Base-by-base conservation (phyloP, 345 rosid genomes). In the Melaleuca quinquenervia region DNA sequence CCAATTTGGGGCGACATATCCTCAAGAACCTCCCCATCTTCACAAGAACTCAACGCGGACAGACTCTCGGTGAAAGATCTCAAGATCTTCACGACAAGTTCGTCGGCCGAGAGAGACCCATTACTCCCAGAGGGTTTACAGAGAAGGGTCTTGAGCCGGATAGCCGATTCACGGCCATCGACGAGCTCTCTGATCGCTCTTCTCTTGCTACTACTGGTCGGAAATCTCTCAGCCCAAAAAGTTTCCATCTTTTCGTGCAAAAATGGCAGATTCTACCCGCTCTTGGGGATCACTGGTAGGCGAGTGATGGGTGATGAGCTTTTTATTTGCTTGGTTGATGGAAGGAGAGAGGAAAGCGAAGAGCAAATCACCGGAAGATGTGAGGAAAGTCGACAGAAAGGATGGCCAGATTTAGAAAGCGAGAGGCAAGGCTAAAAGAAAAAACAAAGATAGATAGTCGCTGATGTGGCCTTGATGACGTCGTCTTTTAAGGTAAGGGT, bases 41-140 rank as follows among this genome's bases (percentile, higher is more conserved):
- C 50, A 10, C 52, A 12, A 22, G 87, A 75, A 76, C 82, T 78
- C 45, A 95, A 87, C 13, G 84, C 54, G 44, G 95, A 90, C 50
- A 96, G 87, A 62, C 90, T n/a, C 16, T 90, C 56, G 84, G 88
- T 74, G 88, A 95, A 95, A 88, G 94, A 87, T 24, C 18, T 90
- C 89, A 93, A 36, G 93, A 95, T 90, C 90, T 91, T 89, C 29
- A 56, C 85, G 44, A 75, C 84, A 15, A 94, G 92, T 22, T 94
- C 93, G 60, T 89, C 85, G 8, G 87, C 87, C 14, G 82, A 52
- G 85, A 78, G n/a, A 9, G 52, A 52, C 87, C 85, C 88, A 36
- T 26, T 55, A 85, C 85, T 88, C 49, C 86, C 84, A 62, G 48
- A 53, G 51, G 86, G 62, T 45, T 90, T 87, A 18, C 75, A 87